Base-by-base conservation (phyloP, 2,329 filamentous ascomycete genomes). In the Neonectria ditissima region DNA sequence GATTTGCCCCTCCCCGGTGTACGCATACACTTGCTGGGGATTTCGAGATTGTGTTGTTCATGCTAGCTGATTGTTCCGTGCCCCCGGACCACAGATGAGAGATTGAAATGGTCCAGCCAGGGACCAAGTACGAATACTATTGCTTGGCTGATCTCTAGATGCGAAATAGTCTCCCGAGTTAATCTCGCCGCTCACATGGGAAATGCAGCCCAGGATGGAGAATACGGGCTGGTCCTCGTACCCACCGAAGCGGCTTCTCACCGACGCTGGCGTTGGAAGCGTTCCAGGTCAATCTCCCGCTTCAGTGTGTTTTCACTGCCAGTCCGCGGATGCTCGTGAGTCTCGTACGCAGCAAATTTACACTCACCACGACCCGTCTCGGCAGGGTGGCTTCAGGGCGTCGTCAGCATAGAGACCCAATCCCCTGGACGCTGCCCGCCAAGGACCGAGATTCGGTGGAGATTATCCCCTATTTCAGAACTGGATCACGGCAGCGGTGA, bases 381-480 rank as follows among this genome's bases (percentile, higher is more conserved):
- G 39, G 39, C 47, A 58, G 53, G 13, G 55, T 57, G 57, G 57
- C 34, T 55, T 32, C 37, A 53, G 18, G 41, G 59, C 59, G 24
- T 58, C 60, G 60, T 58, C 55, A 62, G 54, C 48, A 18, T 20
- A 41, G 28, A 39, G 32, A 34, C 2, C 22, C 44, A 51, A 52
- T 55, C 51, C 48, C 63, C 41, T 62, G 59, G 54, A 34, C 9
- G 52, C 50, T 59, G 51, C 44, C 22, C 32, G 57, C 47, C 60
- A 56, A 57, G 55, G 45, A 65, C 64, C 59, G 69, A 72, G 65
- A 63, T 68, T 45, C 63, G 45, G 72, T 74, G 72, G 72, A 72
- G 69, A 74, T 72, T 70, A 52, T 70, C 71, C 61, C 72, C 72
- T 74, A 60, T 74, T 73, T 47, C 56, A 32, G 50, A 48, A 18